A percentile compares a stretch with the other conserved stretches of the same genome.
These are phyloP conservation scores for Limtongozyma cylindracea DNA, from an alignment of 805 yeast species.

Conservation along the genomic window DNA sequence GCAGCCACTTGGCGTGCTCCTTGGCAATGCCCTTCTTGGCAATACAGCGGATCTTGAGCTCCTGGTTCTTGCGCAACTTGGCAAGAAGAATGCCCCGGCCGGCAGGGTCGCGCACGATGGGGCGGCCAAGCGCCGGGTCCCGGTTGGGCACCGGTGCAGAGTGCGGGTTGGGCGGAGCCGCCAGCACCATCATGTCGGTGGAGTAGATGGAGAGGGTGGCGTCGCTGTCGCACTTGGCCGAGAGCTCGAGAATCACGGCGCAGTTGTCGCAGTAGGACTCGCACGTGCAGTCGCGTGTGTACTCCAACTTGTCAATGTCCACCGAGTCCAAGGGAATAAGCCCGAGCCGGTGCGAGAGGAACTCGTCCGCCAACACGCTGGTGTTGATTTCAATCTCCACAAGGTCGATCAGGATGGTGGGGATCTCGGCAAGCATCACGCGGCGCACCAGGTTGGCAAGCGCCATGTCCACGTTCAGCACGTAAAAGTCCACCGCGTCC, in stretches of 20 bases:
- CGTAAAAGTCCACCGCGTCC: slow-evolving; percentile 77
- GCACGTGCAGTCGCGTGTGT: slow-evolving; percentile 91
- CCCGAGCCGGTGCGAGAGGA: slow-evolving; percentile 84
- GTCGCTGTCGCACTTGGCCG: slow-evolving; percentile 78
- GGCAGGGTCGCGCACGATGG: slow-evolving; percentile 58
- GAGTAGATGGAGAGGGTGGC: slow-evolving; percentile 79
- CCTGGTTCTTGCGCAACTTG: slow-evolving; percentile 82
- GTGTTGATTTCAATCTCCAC: slow-evolving; percentile 89
- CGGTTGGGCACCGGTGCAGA: too few relatives aligned
- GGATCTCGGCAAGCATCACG: slow-evolving; percentile 86
- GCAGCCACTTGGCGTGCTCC: slow-evolving; percentile 98
- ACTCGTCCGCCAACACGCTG: slow-evolving; percentile 90
- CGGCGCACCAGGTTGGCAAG: slow-evolving; percentile 84
- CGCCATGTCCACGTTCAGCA: slow-evolving; percentile 70
- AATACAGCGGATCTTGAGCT: slow-evolving; percentile 66
- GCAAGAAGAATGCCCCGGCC: slow-evolving; percentile 77
- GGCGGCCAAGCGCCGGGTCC: slow-evolving; percentile 64
- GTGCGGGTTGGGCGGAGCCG: too few relatives aligned
- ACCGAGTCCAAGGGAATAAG: slow-evolving; percentile 69
- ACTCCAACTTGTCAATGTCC: slow-evolving; percentile 63
- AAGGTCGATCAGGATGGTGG: slow-evolving; percentile 86
- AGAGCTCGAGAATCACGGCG: slow-evolving; percentile 63
- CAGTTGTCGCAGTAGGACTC: slow-evolving; percentile 94
- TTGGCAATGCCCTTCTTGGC: slow-evolving; percentile 95
- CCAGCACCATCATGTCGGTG: slow-evolving; percentile 44